These are phyloP conservation scores for Ogataea pilisensis DNA, from an alignment of 805 yeast genomes.

Conservation along the genomic window DNA sequence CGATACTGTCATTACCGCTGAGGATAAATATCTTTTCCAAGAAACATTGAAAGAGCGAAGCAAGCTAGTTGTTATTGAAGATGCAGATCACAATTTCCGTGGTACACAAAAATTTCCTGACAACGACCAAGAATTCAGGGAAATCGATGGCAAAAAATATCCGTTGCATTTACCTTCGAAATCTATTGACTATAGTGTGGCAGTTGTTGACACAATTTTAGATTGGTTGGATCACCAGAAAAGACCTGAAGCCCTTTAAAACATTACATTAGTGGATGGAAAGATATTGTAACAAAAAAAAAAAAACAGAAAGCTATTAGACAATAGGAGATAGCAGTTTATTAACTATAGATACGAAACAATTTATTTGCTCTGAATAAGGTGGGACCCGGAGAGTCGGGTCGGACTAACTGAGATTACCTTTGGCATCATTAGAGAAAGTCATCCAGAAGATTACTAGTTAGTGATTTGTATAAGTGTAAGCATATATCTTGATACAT, in stretches of 20 bases:
- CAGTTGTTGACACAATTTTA: slow-evolving; percentile 46
- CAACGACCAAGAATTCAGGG: slow-evolving; percentile 18
- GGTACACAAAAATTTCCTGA: slow-evolving; percentile 42
- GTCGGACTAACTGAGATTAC: too few species aligned
- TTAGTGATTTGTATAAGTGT: too few species aligned
- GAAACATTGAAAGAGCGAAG: slow-evolving; percentile 57
- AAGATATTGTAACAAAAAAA: slow-evolving; percentile 80
- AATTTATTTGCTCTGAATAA: too few species aligned
- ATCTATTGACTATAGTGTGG: slow-evolving; percentile 54
- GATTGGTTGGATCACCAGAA: slow-evolving; percentile 38
- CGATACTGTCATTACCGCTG: slow-evolving; percentile 62
- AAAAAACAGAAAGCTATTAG: slow-evolving; percentile 44
- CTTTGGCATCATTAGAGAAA: too few species aligned
- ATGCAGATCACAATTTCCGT: slow-evolving; percentile 80
- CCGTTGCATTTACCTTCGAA: slow-evolving; percentile 31
- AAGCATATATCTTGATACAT: too few species aligned
- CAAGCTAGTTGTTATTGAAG: slow-evolving; percentile 50
- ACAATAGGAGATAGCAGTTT: too few species aligned
- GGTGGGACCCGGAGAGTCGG: too few species aligned
- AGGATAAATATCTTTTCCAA: slow-evolving; percentile 58
- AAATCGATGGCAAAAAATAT: slow-evolving; percentile 5
- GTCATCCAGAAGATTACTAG: too few species aligned
- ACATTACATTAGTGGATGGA: slow-evolving; percentile 36
- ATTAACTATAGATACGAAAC: too few species aligned
- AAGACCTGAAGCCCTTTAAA: slow-evolving; percentile 51